Conservation (phyloP, 2,329 filamentous ascomycete genomes). For the Diaporthe ampelina region DNA sequence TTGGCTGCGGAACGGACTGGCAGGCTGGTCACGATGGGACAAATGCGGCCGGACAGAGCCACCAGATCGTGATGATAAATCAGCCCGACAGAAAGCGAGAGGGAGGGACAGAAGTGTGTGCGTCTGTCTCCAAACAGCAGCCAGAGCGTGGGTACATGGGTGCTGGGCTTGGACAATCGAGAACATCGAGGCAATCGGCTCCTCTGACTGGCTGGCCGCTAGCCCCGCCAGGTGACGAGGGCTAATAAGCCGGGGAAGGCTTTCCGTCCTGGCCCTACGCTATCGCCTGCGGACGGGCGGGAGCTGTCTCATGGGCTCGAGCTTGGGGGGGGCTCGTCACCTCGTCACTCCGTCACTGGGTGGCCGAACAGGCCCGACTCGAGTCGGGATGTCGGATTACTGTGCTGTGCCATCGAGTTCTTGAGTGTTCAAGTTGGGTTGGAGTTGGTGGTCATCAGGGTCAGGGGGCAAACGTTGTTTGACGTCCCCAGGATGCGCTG, state of each 20-base stretch:
- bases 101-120: neutral
- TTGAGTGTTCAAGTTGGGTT: neutral
- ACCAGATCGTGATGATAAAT: conserved; percentile 14
- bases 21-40: neutral
- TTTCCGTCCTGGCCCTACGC: conserved; percentile 33
- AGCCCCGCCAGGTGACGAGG: conserved; percentile 23
- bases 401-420: neutral
- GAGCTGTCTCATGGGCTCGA: conserved; percentile 17
- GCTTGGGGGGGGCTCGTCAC: neutral
- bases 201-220: conserved; percentile 26
- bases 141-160: neutral
- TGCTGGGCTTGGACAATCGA: conserved; percentile 15
- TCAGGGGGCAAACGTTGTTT: conserved; percentile 22
- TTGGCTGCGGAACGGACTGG: conserved; percentile 8
- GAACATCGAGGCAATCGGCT: conserved; percentile 11
- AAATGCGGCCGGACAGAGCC: conserved; percentile 6
- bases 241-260: conserved; percentile 31
- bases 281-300: conserved; percentile 27
- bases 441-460: conserved; percentile 7
- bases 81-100: neutral
- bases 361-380: conserved; percentile 23
- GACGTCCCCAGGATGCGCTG: conserved; percentile 1
- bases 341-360: neutral
- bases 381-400: neutral
- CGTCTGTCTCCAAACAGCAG: conserved; percentile 1